Evolutionary conservation across 2,329 filamentous ascomycete genomes (phyloP), one percentile per base, ranked within the genome.

Genomic region (Alternaria triticimaculans): DNA sequence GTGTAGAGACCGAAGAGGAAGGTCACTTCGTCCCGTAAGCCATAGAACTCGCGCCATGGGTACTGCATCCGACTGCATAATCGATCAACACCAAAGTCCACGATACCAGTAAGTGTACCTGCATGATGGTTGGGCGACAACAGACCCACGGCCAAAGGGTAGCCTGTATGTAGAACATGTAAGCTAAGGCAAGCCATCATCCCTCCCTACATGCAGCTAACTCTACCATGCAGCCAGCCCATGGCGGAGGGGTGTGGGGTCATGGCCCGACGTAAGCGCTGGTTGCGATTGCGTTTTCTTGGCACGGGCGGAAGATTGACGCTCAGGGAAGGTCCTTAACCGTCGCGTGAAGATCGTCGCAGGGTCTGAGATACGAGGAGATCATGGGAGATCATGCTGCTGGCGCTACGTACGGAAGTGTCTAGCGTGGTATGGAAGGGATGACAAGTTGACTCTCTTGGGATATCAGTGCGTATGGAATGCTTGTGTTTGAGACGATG

Each of bases 281-380:
- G 62, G 30, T 30, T 57, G 25, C 41, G 60, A 63, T 63, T 57
- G 23, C 25, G 20, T 23, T 18, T 23, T 28, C 62, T 64, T 64
- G 58, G 62, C 62, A 45, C 23, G n/a, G 25, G 54, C 48, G 58
- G 48, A 58, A 49, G 18, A 28, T 63, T 28, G 58, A 64, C 58
- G 43, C 23, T 49, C 54, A 58, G 41, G 62, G 62, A 64, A 64
- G 62, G 62, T 62, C 58, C 49, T 21, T 41, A 45, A 41, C 25
- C 26, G 28, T 21, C 15, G 25, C 21, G 5, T 45, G 25, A 49
- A 25, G 62, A 64, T 64, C 62, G 54, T 20, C 54, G 45, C 62
- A 62, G 58, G 58, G 62, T 50, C 55, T 43, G 43, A 62, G 58
- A 62, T 62, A 64, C 33, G 62, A 53, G 48, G 33, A 41, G 62